Conservation (phyloP, 2,329 filamentous ascomycete species). For the Biscogniauxia mediterranea region DNA sequence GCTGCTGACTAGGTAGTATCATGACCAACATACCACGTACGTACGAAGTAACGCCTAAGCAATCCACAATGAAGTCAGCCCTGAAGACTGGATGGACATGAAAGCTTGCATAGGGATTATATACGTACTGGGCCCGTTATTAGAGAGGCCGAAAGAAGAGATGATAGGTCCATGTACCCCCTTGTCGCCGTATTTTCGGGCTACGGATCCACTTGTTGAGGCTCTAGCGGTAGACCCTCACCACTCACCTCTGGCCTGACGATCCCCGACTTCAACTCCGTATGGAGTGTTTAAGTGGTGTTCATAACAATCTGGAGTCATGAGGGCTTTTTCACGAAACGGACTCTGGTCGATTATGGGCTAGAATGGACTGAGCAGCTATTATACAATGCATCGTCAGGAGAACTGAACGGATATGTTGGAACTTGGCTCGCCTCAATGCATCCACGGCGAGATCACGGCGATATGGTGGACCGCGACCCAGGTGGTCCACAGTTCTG, state of each 20-base stretch:
- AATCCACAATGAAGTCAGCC: not conserved
- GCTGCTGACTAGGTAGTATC: not conserved
- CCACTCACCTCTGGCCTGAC: not conserved
- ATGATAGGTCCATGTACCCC: not conserved
- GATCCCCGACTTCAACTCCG: not conserved
- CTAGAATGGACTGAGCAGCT: not conserved
- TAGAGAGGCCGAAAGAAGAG: not conserved
- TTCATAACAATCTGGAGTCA: not conserved
- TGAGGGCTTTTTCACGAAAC: not conserved
- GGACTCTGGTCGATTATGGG: not conserved
- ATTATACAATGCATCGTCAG: not conserved
- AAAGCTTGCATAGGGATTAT: not conserved
- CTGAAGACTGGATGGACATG: not conserved
- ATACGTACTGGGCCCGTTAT: not conserved
- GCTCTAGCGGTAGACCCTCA: not conserved
- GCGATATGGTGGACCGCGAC: slow-evolving; percentile 19
- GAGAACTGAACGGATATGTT: not conserved
- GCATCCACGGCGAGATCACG: slow-evolving; percentile 16
- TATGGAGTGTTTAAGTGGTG: not conserved
- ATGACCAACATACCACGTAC: not conserved
- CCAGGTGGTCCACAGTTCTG: slow-evolving; percentile 1
- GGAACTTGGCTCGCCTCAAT: not conserved
- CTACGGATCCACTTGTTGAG: not conserved
- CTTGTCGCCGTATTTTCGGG: not conserved
- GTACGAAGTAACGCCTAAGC: not conserved